These are phyloP conservation scores for Sphenostylis stenocarpa DNA, from an alignment of 306 rosid species.

Conservation along the genomic window DNA sequence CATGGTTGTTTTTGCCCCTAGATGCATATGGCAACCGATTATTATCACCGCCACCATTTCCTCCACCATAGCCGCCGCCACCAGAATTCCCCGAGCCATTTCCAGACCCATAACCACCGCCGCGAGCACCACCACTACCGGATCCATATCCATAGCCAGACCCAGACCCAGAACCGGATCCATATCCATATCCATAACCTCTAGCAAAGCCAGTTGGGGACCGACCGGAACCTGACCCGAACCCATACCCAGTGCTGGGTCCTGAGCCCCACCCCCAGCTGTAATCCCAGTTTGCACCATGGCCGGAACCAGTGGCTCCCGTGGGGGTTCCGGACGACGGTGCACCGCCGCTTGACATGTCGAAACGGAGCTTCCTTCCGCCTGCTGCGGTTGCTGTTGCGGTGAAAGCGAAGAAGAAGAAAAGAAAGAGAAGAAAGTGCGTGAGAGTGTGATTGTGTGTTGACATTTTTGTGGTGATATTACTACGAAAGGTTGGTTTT, in stretches of 20 bases:
- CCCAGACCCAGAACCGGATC: slow-evolving; percentile 62
- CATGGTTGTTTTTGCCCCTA: slow-evolving; percentile 38
- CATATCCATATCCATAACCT: slow-evolving; percentile 68
- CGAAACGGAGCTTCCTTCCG: slow-evolving; percentile 31
- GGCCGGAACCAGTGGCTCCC: slow-evolving; percentile 67
- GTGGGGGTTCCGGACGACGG: slow-evolving; percentile 44
- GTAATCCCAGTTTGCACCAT: slow-evolving; percentile 74
- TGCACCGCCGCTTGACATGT: slow-evolving; percentile 36
- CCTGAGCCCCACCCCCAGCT: slow-evolving; percentile 86
- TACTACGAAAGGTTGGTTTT: neutral
- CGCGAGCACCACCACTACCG: slow-evolving; percentile 57
- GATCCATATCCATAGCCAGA: slow-evolving; percentile 61
- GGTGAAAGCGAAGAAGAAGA: slow-evolving; percentile 36
- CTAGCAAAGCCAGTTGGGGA: slow-evolving; percentile 57
- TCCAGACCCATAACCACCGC: slow-evolving; percentile 62
- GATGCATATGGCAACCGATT: slow-evolving; percentile 26
- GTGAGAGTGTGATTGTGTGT: slow-evolving; percentile 12
- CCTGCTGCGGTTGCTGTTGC: neutral
- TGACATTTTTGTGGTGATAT: slow-evolving; percentile 37
- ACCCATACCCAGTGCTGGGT: slow-evolving; percentile 77
- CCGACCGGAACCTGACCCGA: slow-evolving; percentile 74
- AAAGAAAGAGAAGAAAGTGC: slow-evolving; percentile 32
- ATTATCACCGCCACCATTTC: slow-evolving; percentile 17
- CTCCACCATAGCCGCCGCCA: slow-evolving; percentile 28
- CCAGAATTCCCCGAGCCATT: slow-evolving; percentile 47